These are phyloP conservation scores for Lactifluus piperatus DNA, from an alignment of 768 basidiomycete genomes.

Conservation along the genomic window DNA sequence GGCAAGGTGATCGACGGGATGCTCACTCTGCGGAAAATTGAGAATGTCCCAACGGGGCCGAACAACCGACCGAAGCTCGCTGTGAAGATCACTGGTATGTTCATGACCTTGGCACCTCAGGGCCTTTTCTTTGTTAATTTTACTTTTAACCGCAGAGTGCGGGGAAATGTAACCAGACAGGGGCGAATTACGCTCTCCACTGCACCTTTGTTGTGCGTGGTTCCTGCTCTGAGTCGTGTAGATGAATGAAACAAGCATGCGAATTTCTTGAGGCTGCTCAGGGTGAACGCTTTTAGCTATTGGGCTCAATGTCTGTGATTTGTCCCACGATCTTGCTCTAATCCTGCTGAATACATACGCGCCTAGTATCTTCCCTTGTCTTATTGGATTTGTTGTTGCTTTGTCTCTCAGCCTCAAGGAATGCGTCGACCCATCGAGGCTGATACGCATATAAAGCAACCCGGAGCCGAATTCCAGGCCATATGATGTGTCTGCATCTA, in stretches of 20 bases:
- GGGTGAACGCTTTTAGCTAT: too few species aligned
- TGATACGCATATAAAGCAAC: too few species aligned
- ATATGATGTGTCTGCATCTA: too few species aligned
- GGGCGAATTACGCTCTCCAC: background rate
- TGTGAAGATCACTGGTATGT: conserved; percentile 79
- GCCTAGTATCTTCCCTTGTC: too few species aligned
- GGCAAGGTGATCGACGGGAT: conserved; percentile 87
- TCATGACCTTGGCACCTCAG: background rate
- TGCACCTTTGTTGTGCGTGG: background rate
- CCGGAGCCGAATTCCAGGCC: too few species aligned
- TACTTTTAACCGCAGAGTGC: conserved; percentile 26
- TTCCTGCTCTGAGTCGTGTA: background rate
- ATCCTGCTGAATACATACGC: too few species aligned
- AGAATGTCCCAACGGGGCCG: conserved; percentile 86
- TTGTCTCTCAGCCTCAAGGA: too few species aligned
- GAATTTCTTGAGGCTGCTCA: too few species aligned
- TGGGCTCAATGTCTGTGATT: too few species aligned
- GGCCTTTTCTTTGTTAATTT: background rate
- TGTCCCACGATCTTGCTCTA: too few species aligned
- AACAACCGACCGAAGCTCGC: conserved; percentile 85
- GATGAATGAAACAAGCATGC: background rate
- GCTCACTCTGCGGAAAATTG: conserved; percentile 92
- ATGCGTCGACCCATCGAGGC: too few species aligned
- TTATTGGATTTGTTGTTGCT: too few species aligned
- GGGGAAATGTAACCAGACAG: conserved; percentile 30